Percentiles rank a stretch among this genome's conserved stretches.
These are phyloP conservation scores for Evernia prunastri DNA, from an alignment of 495 filamentous ascomycete genomes.

Conservation along the genomic window DNA sequence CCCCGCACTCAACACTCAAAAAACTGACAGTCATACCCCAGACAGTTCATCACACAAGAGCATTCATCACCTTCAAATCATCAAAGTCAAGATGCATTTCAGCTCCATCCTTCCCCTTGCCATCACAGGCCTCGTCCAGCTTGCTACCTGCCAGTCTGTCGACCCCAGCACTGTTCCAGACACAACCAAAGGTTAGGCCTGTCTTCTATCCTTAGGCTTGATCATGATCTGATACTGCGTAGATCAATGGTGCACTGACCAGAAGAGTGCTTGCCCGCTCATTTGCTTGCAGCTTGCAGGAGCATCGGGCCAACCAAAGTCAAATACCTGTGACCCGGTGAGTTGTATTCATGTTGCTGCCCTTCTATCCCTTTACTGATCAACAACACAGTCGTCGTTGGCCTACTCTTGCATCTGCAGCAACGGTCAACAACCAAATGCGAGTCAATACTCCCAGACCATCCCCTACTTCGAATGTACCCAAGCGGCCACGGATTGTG, in stretches of 20 bases:
- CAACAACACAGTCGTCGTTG: conserved; percentile 50
- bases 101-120: conserved; percentile 18
- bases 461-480: conserved; percentile 81
- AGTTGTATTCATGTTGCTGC: conserved; percentile 28
- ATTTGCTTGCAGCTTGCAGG: conserved; percentile 67
- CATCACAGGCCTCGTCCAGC: conserved; percentile 19
- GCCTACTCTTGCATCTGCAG: conserved; percentile 69
- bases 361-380: neutral
- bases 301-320: conserved; percentile 41
- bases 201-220: neutral
- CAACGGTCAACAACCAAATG: conserved; percentile 65
- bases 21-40: neutral
- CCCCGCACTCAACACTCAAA: neutral
- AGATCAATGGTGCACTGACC: conserved; percentile 65
- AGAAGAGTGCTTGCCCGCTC: conserved; percentile 63
- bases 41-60: neutral
- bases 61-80: neutral
- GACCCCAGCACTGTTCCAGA: conserved; percentile 53
- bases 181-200: conserved; percentile 38
- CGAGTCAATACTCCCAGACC: conserved; percentile 76
- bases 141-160: conserved; percentile 47
- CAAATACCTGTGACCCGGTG: conserved; percentile 70
- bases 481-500: conserved; percentile 65
- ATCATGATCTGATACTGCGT: conserved; percentile 21
- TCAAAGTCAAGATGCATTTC: conserved; percentile 13